Base-by-base conservation (phyloP, 768 basidiomycete species). In the Mycena olivaceomarginata region DNA sequence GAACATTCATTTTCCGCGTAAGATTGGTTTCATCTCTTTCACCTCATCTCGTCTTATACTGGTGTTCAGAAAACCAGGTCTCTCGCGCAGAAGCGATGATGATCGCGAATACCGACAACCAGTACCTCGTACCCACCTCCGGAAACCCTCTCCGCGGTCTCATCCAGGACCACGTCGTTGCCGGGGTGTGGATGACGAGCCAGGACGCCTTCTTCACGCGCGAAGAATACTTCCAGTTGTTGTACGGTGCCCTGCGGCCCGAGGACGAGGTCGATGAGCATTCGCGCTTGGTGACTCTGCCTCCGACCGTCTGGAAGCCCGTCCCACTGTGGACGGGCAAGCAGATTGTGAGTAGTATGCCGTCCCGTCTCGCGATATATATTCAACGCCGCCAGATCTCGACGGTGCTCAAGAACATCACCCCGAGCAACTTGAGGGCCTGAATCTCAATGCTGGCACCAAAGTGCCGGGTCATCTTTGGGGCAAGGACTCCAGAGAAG, bases 1-100 rank as follows among this genome's bases (percentile, higher is more conserved):
- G 98, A 99, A 99, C 86, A 97, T 99, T 65, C 98, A 99, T 88
- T 99, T 99, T 81, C 98, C 98, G 81, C 98, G 97, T 96, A 85
- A 87, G 96, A 88, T 64, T 75, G 41, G 15, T n/a, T 8, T 39
- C 60, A 72, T 37, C 22, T 39, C n/a, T 62, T 71, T 6, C 74
- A 51, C 40, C 22, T 57, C 57, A 67, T 20, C 67, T 43, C 41
- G 12, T 12, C 76, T 68, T 39, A 37, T 77, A 64, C 43, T 76
- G 48, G 70, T 70, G 72, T 67, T 7, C 82, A 98, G 97, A 99
- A 88, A 98, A 97, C 80, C 95, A 98, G 82, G 93, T 98, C 56
- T 97, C 98, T 60, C 94, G 98, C 73, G 96, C 98, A 2, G 98
- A 99, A 85, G 97, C 97, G 6, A 93, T 92, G 89, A 90, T 95